Percentiles rank a stretch among this genome's conserved stretches.
Conservation (phyloP, 1,139 yeast species). For the Blastobotrys illinoisensis region DNA sequence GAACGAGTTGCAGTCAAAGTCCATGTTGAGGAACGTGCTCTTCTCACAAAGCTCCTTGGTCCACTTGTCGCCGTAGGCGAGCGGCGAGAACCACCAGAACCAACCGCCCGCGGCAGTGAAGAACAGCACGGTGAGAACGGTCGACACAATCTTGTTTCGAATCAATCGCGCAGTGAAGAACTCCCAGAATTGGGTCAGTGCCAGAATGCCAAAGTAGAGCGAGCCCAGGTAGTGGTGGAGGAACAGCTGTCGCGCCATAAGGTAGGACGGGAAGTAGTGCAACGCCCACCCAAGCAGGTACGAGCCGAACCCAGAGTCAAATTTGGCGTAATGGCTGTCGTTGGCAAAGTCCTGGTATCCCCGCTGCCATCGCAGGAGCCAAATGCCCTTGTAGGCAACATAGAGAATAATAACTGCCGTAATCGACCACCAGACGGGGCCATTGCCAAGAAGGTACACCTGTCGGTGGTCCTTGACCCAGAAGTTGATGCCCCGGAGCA, state of each 20-base stretch:
- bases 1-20: slow-evolving; percentile 70
- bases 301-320: slow-evolving; percentile 62
- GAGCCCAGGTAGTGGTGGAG: slow-evolving; percentile 92
- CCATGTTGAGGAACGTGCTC: slow-evolving; percentile 63
- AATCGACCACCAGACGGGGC: slow-evolving; percentile 85
- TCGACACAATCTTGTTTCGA: slow-evolving; percentile 40
- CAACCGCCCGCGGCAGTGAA: slow-evolving; percentile 48
- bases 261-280: slow-evolving; percentile 81
- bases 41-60: slow-evolving; percentile 59
- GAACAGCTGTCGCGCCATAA: slow-evolving; percentile 92
- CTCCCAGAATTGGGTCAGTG: slow-evolving; percentile 78
- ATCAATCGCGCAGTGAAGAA: slow-evolving; percentile 45
- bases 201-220: slow-evolving; percentile 74
- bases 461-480: slow-evolving; percentile 78
- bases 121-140: slow-evolving; percentile 43
- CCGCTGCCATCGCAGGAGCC: slow-evolving; percentile 72
- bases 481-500: slow-evolving; percentile 89
- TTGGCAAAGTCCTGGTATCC: slow-evolving; percentile 35
- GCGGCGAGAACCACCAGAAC: slow-evolving; percentile 61
- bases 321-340: slow-evolving; percentile 57
- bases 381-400: slow-evolving; percentile 46
- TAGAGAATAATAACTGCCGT: slow-evolving; percentile 54
- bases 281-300: slow-evolving; percentile 76
- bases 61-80: slow-evolving; percentile 82
- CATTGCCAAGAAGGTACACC: slow-evolving; percentile 86